phyloP scores from a whole-genome alignment of 2,329 filamentous ascomycete species.

The Chaetoscypha palmicola region DNA sequence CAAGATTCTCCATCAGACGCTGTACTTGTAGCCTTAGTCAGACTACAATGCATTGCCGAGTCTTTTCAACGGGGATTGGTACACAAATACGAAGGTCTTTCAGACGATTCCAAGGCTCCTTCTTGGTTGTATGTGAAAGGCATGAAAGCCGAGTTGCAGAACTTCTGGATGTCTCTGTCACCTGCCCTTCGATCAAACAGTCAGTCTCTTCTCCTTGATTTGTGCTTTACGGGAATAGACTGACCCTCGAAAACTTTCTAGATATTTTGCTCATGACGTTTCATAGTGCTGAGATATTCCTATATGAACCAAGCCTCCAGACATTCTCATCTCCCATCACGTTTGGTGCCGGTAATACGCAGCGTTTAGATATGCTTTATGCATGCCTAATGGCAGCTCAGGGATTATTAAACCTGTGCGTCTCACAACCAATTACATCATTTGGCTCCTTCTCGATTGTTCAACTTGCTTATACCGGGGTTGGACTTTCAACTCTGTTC shows the following conservation, averaged over 20 bases:
- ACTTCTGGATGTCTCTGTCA: slow-evolving; percentile 15
- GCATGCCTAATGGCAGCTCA: slow-evolving; percentile 14
- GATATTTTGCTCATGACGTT: slow-evolving; percentile 12
- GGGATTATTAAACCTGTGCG: slow-evolving; percentile 9
- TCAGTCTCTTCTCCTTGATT: slow-evolving; percentile 8
- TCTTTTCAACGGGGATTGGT: slow-evolving; percentile 11
- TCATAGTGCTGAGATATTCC: slow-evolving; percentile 13
- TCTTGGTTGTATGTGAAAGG: slow-evolving; percentile 18
- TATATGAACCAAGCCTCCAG: slow-evolving; percentile 16
- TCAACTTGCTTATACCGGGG: slow-evolving; percentile 31
- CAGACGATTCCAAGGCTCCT: slow-evolving; percentile 12
- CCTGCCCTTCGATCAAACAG: slow-evolving; percentile 15
- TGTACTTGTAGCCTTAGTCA: slow-evolving; percentile 16
- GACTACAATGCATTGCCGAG: slow-evolving; percentile 15
- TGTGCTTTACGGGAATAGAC: background rate
- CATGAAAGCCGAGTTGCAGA: slow-evolving; percentile 12
- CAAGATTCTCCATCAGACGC: slow-evolving; percentile 16
- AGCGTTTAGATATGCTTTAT: slow-evolving; percentile 21
- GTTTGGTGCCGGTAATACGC: slow-evolving; percentile 3
- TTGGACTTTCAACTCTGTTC: slow-evolving; percentile 32
- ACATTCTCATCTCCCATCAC: slow-evolving; percentile 8
- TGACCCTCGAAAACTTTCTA: background rate
- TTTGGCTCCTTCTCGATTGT: slow-evolving; percentile 9
- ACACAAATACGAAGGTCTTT: slow-evolving; percentile 2
- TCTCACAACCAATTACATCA: slow-evolving; percentile 5